A percentile compares a stretch with the other conserved stretches of the same genome.
Conservation (phyloP, 371 early-diverging fungal species). For the Vairimorpha ceranae region DNA sequence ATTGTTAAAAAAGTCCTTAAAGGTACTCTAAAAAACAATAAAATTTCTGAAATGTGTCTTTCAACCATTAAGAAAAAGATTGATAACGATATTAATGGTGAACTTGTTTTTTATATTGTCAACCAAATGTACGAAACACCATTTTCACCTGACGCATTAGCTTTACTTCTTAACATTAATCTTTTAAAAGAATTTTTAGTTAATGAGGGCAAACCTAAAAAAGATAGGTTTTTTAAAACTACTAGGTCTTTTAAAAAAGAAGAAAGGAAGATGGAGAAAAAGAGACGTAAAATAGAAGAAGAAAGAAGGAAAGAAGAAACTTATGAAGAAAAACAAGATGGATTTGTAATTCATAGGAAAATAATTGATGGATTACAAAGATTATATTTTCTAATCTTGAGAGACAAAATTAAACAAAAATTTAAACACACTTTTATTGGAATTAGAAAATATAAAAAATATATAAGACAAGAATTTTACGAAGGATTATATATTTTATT, state of each 20-base stretch:
- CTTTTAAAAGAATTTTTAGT: constrained; percentile 24
- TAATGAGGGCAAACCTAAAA: constrained; percentile 3
- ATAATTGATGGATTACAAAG: constrained; percentile 39
- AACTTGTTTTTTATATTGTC: constrained; percentile 33
- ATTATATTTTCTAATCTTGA: constrained; percentile 47
- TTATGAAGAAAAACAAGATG: constrained; percentile 22
- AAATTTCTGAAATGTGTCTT: constrained; percentile 18
- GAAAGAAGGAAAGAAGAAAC: constrained; percentile 29
- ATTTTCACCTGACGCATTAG: constrained; percentile 20
- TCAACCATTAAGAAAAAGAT: constrained; percentile 31
- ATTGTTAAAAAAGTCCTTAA: constrained; percentile 36
- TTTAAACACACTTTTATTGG: constrained; percentile 43
- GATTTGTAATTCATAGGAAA: constrained; percentile 27
- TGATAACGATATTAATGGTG: constrained; percentile 17
- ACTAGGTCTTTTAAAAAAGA: constrained; percentile 9
- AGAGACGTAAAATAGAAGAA: constrained; percentile 20
- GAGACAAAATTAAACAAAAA: constrained; percentile 24
- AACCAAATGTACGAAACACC: constrained; percentile 44
- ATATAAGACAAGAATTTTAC: constrained; percentile 43
- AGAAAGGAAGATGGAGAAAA: constrained; percentile 30
- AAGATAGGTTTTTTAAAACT: constrained; percentile 27
- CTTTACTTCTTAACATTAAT: constrained; percentile 19
- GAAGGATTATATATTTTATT: constrained; percentile 50
- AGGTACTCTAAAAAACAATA: constrained; percentile 19
- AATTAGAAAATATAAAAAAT: constrained; percentile 32